phyloP scores from a whole-genome alignment of 768 basidiomycete species.

The Clitopilus passeckerianus region DNA sequence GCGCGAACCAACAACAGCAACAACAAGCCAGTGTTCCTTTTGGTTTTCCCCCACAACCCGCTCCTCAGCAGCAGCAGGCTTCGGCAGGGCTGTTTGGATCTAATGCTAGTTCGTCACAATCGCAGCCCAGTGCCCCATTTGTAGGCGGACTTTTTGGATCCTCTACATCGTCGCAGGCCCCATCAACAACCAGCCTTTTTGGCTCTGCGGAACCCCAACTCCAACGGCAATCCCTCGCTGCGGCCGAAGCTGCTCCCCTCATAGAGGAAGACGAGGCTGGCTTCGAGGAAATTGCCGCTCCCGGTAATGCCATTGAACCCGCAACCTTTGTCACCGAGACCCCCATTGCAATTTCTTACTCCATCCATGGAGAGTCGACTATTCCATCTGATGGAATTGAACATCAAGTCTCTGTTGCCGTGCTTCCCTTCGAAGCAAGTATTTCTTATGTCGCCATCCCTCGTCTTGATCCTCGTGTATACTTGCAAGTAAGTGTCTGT shows the following conservation, averaged over 20 bases:
- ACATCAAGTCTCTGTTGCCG: conserved; percentile 50
- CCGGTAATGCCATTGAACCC: conserved; percentile 21
- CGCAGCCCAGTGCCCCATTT: too few relatives aligned
- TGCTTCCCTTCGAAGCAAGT: conserved; percentile 39
- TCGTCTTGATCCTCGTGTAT: conserved; percentile 41
- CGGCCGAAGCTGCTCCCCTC: not conserved
- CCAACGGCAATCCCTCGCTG: too few relatives aligned
- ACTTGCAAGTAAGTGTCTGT: conserved; percentile 34
- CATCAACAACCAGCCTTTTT: not conserved
- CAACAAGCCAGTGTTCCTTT: conserved; percentile 7
- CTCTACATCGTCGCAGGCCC: not conserved
- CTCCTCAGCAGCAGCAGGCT: not conserved
- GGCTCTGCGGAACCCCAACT: too few relatives aligned
- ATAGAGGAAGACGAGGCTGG: conserved; percentile 11
- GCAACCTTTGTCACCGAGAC: conserved; percentile 45
- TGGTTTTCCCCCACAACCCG: not conserved
- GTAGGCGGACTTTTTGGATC: not conserved
- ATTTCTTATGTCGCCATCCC: conserved; percentile 48
- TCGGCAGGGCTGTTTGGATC: too few relatives aligned
- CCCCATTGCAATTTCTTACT: conserved; percentile 46
- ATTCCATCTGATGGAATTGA: conserved; percentile 51
- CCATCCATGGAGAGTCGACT: conserved; percentile 42
- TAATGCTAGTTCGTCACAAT: too few relatives aligned
- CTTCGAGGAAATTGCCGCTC: conserved; percentile 24
- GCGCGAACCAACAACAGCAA: conserved; percentile 8